Evolutionary conservation across 148 eudicot genomes (phyloP).

Genomic region (Camellia granthamiana): DNA sequence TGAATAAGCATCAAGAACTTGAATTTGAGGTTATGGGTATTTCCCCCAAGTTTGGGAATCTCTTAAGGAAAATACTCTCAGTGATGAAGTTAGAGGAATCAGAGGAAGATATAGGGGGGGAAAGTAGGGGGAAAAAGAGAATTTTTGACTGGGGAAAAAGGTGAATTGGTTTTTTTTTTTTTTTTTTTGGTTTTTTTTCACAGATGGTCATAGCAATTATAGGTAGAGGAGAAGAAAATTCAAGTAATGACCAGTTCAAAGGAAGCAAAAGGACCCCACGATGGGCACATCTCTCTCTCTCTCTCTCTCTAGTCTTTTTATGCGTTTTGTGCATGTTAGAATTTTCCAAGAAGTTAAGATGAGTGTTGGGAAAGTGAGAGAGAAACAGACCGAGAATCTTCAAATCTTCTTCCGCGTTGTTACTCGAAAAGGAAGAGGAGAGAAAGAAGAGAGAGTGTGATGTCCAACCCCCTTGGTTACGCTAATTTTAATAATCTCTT

Average conservation of each 20-base stretch:
- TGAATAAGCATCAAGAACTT: background rate
- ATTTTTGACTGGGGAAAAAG: background rate
- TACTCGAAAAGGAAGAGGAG: background rate
- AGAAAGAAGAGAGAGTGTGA: background rate
- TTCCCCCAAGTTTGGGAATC: background rate
- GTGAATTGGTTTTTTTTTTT: too few species aligned
- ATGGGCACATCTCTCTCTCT: too few species aligned
- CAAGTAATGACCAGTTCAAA: constrained; percentile 13
- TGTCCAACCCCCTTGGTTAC: too few species aligned
- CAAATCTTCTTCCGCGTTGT: constrained; percentile 16
- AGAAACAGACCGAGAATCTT: constrained; percentile 13
- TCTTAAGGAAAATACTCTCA: background rate
- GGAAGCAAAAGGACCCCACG: background rate
- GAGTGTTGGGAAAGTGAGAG: background rate
- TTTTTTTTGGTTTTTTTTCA: background rate
- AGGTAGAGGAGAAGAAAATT: background rate
- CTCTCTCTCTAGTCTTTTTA: too few species aligned
- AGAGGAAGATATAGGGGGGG: constrained; percentile 9
- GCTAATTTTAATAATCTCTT: too few species aligned
- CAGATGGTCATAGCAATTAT: background rate
- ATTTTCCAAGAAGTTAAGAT: constrained; percentile 4
- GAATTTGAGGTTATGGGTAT: background rate
- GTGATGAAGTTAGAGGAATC: background rate
- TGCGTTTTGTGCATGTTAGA: background rate
- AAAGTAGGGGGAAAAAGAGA: background rate